phyloP scores from a whole-genome alignment of 148 eudicot genomes.

The Chenopodium suecicum region DNA sequence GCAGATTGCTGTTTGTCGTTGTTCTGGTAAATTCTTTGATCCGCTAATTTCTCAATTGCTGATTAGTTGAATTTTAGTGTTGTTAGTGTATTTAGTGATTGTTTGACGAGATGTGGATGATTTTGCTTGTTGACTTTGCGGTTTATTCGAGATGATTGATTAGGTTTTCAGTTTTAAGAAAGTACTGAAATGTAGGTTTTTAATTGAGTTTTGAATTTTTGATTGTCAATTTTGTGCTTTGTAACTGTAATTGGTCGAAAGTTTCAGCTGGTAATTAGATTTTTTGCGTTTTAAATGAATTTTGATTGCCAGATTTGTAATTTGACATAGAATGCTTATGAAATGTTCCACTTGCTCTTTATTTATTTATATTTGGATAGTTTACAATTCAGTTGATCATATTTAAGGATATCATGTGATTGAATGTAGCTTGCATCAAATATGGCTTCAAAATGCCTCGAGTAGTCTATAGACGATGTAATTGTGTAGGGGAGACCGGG shows the following conservation, averaged over 20 bases:
- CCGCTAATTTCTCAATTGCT: background rate
- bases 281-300: no score
- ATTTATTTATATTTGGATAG: background rate
- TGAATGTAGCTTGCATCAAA: background rate
- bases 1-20: slow-evolving; percentile 74
- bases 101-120: background rate
- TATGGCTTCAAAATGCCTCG: background rate
- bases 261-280: background rate
- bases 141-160: no score
- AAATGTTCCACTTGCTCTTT: background rate
- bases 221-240: background rate
- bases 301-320: no score
- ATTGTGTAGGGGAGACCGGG: background rate
- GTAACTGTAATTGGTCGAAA: background rate
- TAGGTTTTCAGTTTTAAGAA: background rate
- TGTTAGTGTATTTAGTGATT: background rate
- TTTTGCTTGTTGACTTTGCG: slow-evolving; percentile 1
- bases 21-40: slow-evolving; percentile 56
- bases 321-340: background rate
- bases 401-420: background rate
- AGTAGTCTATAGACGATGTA: background rate
- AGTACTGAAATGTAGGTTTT: background rate
- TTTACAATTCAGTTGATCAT: background rate
- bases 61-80: background rate
- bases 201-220: background rate